These are phyloP conservation scores for Roridomyces roridus DNA, from an alignment of 768 basidiomycete genomes.

Conservation along the genomic window DNA sequence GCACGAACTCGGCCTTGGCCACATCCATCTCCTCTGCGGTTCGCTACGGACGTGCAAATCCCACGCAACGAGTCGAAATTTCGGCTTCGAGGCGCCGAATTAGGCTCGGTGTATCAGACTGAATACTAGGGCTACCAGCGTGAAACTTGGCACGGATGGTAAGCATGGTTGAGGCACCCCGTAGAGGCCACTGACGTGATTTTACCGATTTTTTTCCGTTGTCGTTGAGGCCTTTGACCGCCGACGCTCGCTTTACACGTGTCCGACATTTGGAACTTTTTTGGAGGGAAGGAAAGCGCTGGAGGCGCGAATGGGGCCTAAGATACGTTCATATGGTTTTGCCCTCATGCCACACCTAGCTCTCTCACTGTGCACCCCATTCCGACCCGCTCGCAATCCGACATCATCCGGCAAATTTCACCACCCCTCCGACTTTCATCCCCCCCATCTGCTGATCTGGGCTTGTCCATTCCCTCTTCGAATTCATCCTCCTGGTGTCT, in stretches of 20 bases:
- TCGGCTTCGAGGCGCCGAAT: not conserved
- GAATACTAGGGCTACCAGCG: not conserved
- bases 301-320: not conserved
- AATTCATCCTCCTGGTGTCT: not conserved
- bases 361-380: not conserved
- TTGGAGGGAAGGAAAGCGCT: not conserved
- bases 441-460: not conserved
- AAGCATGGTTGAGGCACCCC: not conserved
- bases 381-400: not conserved
- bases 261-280: not conserved
- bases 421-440: not conserved
- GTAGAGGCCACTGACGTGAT: not conserved
- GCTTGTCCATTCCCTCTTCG: not conserved
- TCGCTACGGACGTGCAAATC: too few relatives aligned
- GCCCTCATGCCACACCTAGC: not conserved
- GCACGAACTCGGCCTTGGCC: not conserved
- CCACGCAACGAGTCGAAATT: not conserved
- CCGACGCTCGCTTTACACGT: not conserved
- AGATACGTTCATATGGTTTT: not conserved
- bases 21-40: not conserved
- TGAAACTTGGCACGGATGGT: not conserved
- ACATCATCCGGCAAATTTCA: not conserved
- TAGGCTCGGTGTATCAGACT: not conserved
- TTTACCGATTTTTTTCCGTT: constrained; percentile 4
- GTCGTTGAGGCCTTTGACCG: not conserved